Base-by-base conservation (phyloP, 1,139 yeast species). In the Pichia sp. region DNA sequence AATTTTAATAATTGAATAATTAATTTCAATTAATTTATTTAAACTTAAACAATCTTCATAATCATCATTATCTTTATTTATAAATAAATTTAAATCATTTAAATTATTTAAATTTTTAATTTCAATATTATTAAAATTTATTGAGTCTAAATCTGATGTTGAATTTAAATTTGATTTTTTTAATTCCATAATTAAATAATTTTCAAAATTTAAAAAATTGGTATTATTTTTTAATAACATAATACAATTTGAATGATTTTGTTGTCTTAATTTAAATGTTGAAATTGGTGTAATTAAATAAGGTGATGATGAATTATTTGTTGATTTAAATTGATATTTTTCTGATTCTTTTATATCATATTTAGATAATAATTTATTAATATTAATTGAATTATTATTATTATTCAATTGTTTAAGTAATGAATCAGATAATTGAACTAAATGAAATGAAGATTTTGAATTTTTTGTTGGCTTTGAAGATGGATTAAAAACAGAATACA, bases 191-290 rank as follows among this genome's bases (percentile, higher is more conserved):
- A 47, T 42, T 8, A 47, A 30, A 35, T 45, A 47, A 39, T 37
- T 45, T 20, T 37, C 23, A 22, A 47, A 47, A 20, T 42, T 41
- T 9, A 37, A 12, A 29, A 11, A 42, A 32, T 33, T 42, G 3
- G 30, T 39, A 32, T 42, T 35, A 2, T 46, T 26, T 30, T 69
- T 65, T 61, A 79, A 63, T 30, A 89, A 55, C 54, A 87, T 62
- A 11, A 85, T 80, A 1, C 94, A 76, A 61, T 90, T 89, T 9
- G 96, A 85, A 62, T 90, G 97, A 60, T 87, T 86, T 70, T 86
- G 82, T 56, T 84, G 90, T 40, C 90, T 72, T 23, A 89, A 59
- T 45, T 70, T 70, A 75, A 78, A 87, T 0, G 95, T 83, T 45
- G 69, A 63, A 35, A 66, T 54, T 8, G 65, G 57, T 1, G 94